Percentiles rank a stretch among this genome's conserved stretches.
Evolutionary conservation across 108 stramenopile species (phyloP).

Genomic region (Nitzschia putrida): DNA sequence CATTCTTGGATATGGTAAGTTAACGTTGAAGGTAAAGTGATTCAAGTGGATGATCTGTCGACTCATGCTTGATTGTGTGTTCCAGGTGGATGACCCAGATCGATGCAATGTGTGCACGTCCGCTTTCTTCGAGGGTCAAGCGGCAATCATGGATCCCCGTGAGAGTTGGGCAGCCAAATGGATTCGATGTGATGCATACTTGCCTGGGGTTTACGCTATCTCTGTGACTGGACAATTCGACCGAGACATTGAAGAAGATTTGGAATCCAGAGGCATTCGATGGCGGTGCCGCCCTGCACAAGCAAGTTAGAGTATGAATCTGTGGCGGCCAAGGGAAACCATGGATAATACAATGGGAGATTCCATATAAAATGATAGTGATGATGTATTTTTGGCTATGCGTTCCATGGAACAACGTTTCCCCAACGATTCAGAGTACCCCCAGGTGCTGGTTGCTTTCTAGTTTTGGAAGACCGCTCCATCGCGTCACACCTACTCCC

Average conservation of each 20-base stretch:
- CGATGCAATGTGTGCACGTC: conserved; percentile 74
- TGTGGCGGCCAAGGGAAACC: not conserved
- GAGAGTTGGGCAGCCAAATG: conserved; percentile 91
- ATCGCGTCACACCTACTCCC: too few species aligned
- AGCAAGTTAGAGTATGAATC: too few species aligned
- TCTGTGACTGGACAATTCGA: conserved; percentile 81
- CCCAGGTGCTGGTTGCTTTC: too few species aligned
- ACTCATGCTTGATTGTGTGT: too few species aligned
- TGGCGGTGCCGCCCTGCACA: conserved; percentile 75
- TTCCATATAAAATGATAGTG: too few species aligned
- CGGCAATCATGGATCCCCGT: conserved; percentile 86
- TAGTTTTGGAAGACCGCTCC: too few species aligned
- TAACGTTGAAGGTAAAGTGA: too few species aligned
- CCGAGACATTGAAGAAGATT: conserved; percentile 81
- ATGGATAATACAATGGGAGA: too few species aligned
- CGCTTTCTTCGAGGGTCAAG: conserved; percentile 87
- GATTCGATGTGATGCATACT: conserved; percentile 74
- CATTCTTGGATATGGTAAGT: conserved; percentile 82
- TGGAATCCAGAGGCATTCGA: conserved; percentile 77
- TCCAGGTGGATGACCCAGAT: conserved; percentile 65
- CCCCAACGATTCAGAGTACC: too few species aligned
- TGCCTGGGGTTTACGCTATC: conserved; percentile 88
- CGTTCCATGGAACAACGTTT: too few species aligned
- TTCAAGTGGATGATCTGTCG: too few species aligned
- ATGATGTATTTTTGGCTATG: too few species aligned